These are phyloP conservation scores for Metschnikowia colocasiae DNA, from an alignment of 805 yeast genomes.

Conservation along the genomic window DNA sequence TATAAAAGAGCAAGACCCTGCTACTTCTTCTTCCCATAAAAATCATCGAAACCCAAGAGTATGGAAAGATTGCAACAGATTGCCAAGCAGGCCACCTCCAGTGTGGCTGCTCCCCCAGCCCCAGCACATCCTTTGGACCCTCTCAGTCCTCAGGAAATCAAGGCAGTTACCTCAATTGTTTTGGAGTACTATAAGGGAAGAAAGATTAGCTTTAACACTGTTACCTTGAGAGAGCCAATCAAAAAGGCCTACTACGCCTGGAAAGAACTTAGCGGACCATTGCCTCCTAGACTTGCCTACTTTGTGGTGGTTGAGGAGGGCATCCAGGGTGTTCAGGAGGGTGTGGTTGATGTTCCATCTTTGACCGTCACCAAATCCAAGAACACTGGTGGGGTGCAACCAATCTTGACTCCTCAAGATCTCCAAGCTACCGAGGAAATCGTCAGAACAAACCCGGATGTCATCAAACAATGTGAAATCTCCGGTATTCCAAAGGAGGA, in stretches of 20 bases:
- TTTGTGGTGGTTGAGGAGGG: slow-evolving; percentile 60
- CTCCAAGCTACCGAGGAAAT: slow-evolving; percentile 58
- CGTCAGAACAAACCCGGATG: slow-evolving; percentile 66
- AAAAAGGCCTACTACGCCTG: slow-evolving; percentile 60
- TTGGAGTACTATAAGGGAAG: slow-evolving; percentile 46
- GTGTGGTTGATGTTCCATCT: slow-evolving; percentile 57
- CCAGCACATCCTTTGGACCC: slow-evolving; percentile 74
- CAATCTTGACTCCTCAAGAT: slow-evolving; percentile 70
- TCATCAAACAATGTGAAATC: slow-evolving; percentile 66
- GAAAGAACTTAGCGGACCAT: slow-evolving; percentile 58
- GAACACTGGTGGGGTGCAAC: slow-evolving; percentile 60
- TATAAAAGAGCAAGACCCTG: neutral
- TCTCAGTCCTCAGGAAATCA: slow-evolving; percentile 58
- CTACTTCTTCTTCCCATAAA: neutral
- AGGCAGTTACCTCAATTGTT: slow-evolving; percentile 51
- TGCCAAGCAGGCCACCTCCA: slow-evolving; percentile 58
- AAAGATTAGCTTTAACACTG: slow-evolving; percentile 57
- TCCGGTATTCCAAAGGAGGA: slow-evolving; percentile 64
- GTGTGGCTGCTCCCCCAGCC: slow-evolving; percentile 48
- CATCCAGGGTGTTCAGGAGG: slow-evolving; percentile 64
- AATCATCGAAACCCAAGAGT: neutral
- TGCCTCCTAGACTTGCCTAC: slow-evolving; percentile 67
- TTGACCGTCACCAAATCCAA: slow-evolving; percentile 45
- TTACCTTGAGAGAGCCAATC: slow-evolving; percentile 68
- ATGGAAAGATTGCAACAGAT: slow-evolving; percentile 69